Percentiles rank a stretch among this genome's conserved stretches.
These are phyloP conservation scores for Scheffersomyces illinoinensis DNA, from an alignment of 1,139 yeast species.

Conservation along the genomic window DNA sequence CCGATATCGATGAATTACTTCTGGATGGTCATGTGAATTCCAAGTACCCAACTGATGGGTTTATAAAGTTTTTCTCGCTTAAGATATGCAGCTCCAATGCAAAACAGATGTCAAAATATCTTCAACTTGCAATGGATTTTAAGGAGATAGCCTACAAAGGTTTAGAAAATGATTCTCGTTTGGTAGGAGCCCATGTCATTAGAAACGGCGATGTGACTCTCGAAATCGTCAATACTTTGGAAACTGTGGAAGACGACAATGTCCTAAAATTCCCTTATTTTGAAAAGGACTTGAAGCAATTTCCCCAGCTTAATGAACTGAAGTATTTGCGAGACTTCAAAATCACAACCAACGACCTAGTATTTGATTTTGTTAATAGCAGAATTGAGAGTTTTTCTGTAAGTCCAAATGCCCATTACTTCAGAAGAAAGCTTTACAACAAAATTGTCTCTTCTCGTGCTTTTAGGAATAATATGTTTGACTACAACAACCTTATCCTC, in stretches of 20 bases:
- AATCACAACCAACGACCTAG: slow-evolving; percentile 16
- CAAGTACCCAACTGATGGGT: slow-evolving; percentile 31
- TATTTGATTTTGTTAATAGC: slow-evolving; percentile 19
- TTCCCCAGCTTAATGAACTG: neutral
- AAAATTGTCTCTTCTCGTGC: slow-evolving; percentile 16
- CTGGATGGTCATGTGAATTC: slow-evolving; percentile 20
- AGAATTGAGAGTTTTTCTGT: slow-evolving; percentile 13
- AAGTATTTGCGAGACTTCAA: slow-evolving; percentile 12
- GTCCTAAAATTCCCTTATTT: slow-evolving; percentile 12
- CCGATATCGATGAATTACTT: slow-evolving; percentile 22
- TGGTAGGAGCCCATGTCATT: slow-evolving; percentile 61
- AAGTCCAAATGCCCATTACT: slow-evolving; percentile 1
- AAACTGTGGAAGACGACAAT: slow-evolving; percentile 19
- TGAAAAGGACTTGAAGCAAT: slow-evolving; percentile 12
- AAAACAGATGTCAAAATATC: slow-evolving; percentile 57
- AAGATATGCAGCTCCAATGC: slow-evolving; percentile 63
- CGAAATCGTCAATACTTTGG: slow-evolving; percentile 41
- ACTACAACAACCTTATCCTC: slow-evolving; percentile 11
- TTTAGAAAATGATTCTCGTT: slow-evolving; percentile 65
- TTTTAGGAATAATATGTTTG: slow-evolving; percentile 11
- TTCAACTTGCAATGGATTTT: slow-evolving; percentile 63
- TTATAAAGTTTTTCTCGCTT: slow-evolving; percentile 32
- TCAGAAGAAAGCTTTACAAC: slow-evolving; percentile 13
- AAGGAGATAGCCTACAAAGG: slow-evolving; percentile 61
- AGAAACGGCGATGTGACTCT: slow-evolving; percentile 56